phyloP scores from a whole-genome alignment of 2,329 filamentous ascomycete genomes.

The Colletotrichum cuscutae region DNA sequence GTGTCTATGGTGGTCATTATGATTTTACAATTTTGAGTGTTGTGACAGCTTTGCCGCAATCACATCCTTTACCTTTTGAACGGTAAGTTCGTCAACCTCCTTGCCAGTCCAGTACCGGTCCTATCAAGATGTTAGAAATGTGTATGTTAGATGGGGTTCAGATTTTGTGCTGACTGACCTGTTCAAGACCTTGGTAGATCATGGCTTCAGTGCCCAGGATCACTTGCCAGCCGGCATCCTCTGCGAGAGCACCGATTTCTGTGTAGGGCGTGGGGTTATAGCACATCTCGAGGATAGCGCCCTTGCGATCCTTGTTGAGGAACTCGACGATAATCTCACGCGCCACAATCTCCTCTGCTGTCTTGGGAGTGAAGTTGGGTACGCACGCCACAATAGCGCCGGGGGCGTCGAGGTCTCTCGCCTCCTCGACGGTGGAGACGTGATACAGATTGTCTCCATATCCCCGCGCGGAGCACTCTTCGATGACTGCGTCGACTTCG shows the following conservation, averaged over 20 bases:
- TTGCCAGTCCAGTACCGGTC: slow-evolving; percentile 73
- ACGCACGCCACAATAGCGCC: slow-evolving; percentile 79
- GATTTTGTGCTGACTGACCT: slow-evolving; percentile 45
- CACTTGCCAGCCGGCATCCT: slow-evolving; percentile 74
- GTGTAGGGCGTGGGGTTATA: slow-evolving; percentile 81
- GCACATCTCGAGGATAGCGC: slow-evolving; percentile 83
- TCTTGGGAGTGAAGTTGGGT: slow-evolving; percentile 78
- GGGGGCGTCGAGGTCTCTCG: slow-evolving; percentile 64
- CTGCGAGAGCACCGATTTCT: slow-evolving; percentile 69
- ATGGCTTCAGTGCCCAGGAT: slow-evolving; percentile 81
- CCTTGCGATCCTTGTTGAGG: slow-evolving; percentile 63
- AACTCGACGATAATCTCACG: slow-evolving; percentile 65
- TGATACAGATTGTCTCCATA: slow-evolving; percentile 71
- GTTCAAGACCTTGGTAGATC: slow-evolving; percentile 82
- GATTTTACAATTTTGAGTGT: slow-evolving; percentile 42
- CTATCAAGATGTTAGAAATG: slow-evolving; percentile 34
- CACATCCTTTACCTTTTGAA: slow-evolving; percentile 66
- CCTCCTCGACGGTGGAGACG: slow-evolving; percentile 70
- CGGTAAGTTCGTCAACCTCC: slow-evolving; percentile 66
- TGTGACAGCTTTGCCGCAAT: slow-evolving; percentile 55
- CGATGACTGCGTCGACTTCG: slow-evolving; percentile 75
- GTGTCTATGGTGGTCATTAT: slow-evolving; percentile 2
- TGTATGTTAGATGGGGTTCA: not conserved
- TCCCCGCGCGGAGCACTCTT: slow-evolving; percentile 68
- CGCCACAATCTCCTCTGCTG: slow-evolving; percentile 69